phyloP scores from a whole-genome alignment of 1,284 basidiomycete genomes.

The Sanguinoderma infundibulare region DNA sequence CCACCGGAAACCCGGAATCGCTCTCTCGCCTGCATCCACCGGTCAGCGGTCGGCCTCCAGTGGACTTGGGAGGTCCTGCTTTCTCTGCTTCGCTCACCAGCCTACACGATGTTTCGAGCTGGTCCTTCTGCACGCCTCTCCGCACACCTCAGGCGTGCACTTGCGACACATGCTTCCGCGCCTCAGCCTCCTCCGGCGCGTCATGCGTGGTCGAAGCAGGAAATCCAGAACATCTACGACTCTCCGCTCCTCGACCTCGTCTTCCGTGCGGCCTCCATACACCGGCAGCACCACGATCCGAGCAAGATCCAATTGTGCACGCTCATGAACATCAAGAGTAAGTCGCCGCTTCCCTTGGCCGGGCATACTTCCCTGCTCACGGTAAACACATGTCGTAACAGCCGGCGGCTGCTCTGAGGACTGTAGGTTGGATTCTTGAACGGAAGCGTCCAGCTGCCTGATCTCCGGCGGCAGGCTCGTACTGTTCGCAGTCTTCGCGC shows the following conservation, averaged over 20 bases:
- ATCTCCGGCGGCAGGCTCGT: conserved; percentile 68
- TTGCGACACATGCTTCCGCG: conserved; percentile 63
- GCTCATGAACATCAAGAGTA: conserved; percentile 99
- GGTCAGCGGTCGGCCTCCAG: not conserved
- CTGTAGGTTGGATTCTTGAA: conserved; percentile 57
- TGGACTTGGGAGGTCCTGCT: not conserved
- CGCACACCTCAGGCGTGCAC: conserved; percentile 44
- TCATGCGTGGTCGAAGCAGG: conserved; percentile 67
- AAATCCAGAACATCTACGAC: conserved; percentile 81
- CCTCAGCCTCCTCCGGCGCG: conserved; percentile 41
- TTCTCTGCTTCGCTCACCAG: not conserved
- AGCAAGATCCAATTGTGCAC: conserved; percentile 95
- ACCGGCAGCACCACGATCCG: conserved; percentile 88
- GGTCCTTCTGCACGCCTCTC: conserved; percentile 24
- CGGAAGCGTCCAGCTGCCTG: conserved; percentile 2
- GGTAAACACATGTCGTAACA: conserved; percentile 33
- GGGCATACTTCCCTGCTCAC: not conserved
- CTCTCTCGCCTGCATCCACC: not conserved
- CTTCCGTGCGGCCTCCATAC: conserved; percentile 82
- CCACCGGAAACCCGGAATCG: conserved; percentile 17
- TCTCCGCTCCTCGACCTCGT: conserved; percentile 86
- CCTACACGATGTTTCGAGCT: conserved; percentile 35
- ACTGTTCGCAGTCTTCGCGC: conserved; percentile 95
- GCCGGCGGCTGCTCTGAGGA: conserved; percentile 97
- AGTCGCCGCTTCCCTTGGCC: conserved; percentile 42